These are phyloP conservation scores for Trichophyton benhamiae DNA, from an alignment of 2,329 filamentous ascomycete genomes.

Conservation along the genomic window DNA sequence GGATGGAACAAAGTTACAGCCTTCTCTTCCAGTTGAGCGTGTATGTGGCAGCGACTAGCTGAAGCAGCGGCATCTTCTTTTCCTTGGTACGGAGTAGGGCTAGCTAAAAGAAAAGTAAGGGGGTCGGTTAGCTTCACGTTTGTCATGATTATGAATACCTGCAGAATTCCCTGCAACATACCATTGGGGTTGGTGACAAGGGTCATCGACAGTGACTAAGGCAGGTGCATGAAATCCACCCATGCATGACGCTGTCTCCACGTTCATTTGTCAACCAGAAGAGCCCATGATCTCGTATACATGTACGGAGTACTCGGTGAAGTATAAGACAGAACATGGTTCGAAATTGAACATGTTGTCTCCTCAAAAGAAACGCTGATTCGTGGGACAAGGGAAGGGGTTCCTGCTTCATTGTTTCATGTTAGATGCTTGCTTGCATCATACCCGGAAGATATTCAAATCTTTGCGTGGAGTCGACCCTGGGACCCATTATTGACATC, in stretches of 20 bases:
- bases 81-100: neutral
- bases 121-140: neutral
- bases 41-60: no score
- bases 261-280: neutral
- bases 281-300: neutral
- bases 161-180: conserved; percentile 2
- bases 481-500: no score
- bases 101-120: neutral
- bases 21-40: no score
- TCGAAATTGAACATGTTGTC: neutral
- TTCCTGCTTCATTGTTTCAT: neutral
- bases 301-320: neutral
- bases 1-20: no score
- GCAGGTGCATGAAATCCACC: neutral
- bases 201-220: neutral
- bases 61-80: neutral
- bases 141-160: conserved; percentile 2
- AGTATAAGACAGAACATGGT: neutral
- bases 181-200: neutral
- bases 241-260: neutral
- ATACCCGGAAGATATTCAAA: neutral
- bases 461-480: neutral
- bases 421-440: neutral
- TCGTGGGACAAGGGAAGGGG: neutral
- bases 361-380: neutral